phyloP scores from a whole-genome alignment of 2,329 filamentous ascomycete species.

The Penicillium sp. region DNA sequence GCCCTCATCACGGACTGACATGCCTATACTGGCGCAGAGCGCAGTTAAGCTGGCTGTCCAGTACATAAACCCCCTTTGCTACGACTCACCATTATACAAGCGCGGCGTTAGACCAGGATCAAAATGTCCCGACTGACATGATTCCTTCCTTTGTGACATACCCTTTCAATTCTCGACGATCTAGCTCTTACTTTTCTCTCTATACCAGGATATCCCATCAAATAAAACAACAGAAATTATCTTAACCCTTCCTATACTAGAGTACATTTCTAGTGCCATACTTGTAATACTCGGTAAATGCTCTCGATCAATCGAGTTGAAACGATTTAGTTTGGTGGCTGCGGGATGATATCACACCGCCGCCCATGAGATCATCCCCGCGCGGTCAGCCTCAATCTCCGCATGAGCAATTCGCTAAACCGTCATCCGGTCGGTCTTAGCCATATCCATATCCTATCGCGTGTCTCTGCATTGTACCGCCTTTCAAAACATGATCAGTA shows the following conservation, averaged over 20 bases:
- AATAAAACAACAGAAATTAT: slow-evolving; percentile 1
- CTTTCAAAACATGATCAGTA: neutral
- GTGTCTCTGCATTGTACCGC: neutral
- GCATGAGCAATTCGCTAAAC: slow-evolving; percentile 6
- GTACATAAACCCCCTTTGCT: slow-evolving; percentile 15
- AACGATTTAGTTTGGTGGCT: slow-evolving; percentile 4
- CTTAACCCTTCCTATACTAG: neutral
- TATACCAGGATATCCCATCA: slow-evolving; percentile 2
- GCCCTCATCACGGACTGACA: neutral
- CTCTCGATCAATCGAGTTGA: neutral
- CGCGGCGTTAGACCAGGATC: slow-evolving; percentile 26
- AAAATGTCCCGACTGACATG: slow-evolving; percentile 20
- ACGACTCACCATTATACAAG: slow-evolving; percentile 14
- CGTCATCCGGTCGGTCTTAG: neutral
- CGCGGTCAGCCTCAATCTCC: slow-evolving; percentile 12
- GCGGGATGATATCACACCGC: slow-evolving; percentile 24
- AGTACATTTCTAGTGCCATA: neutral
- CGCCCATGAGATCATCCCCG: slow-evolving; percentile 24
- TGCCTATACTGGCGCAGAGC: slow-evolving; percentile 16
- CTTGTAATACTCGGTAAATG: slow-evolving; percentile 9
- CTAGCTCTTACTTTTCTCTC: slow-evolving; percentile 6
- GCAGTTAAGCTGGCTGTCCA: slow-evolving; percentile 11
- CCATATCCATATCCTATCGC: neutral
- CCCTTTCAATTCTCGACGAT: slow-evolving; percentile 10
- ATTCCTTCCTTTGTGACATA: slow-evolving; percentile 20